Base-by-base conservation (phyloP, 2,329 filamentous ascomycete species). In the Sordariomycetes sp. region DNA sequence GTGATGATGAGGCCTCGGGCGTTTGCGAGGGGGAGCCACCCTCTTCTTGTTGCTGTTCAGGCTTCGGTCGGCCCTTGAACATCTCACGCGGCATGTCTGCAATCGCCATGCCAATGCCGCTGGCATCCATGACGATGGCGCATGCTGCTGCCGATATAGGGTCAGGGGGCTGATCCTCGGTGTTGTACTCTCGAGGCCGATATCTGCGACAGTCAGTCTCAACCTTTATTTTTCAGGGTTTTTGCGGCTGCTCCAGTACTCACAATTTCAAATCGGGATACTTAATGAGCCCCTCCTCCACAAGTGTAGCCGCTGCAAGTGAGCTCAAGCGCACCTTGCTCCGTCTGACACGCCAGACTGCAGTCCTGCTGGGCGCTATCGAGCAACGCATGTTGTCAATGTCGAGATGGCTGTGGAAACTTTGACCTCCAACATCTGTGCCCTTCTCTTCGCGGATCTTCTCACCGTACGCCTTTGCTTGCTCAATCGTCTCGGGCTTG, bases 71-170 rank as follows among this genome's bases (percentile, higher is more conserved):
- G 18, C 20, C 12, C 32, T 64, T 70, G 53, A 76, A 73, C 5
- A 78, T 53, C 38, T 75, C 69, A 14, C 69, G 58, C 3, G 75
- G 75, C 44, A 80, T 71, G 48, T 94, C 86, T 1, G 84, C 84
- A 26, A 94, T 69, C 2, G 86, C 85, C 72, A 93, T 82, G 47
- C 84, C 75, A 37, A 95, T 79, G 25, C 74, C 82, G 18, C 82
- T 79, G 30, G 92, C 66, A n/a, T 88, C 90, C 6, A 83, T 82
- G n/a, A 94, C 64, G 1, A 95, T 59, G 0, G 87, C 85, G 29
- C 77, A 75, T 1, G 86, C 79, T 12, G 78, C 83, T 15, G 85
- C 86, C 11, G 82, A 79, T 17, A 93, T 73, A 0, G 86, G 86
- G 43, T 92, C 86, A 47, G 74, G 78, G 0, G 86, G 86, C 29